Evolutionary conservation across 805 yeast species (phyloP).

Genomic region (Clavispora santaluciae): DNA sequence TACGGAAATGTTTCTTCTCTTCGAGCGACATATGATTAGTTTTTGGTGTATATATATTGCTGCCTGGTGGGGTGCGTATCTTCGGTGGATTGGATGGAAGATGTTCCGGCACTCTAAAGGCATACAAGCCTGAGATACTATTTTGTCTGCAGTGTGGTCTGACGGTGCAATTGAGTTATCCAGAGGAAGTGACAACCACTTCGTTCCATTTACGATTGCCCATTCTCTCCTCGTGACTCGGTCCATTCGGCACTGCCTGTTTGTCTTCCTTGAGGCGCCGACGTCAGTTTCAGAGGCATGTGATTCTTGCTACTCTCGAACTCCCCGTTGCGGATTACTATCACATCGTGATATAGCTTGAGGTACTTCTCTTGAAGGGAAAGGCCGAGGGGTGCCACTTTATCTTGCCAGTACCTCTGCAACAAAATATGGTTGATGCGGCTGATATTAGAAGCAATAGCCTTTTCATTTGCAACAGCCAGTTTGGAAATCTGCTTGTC

Average conservation of each 20-base stretch:
- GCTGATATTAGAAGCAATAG: slow-evolving; percentile 3
- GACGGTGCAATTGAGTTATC: no score
- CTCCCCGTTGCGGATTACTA: slow-evolving; percentile 7
- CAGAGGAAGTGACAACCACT: slow-evolving; percentile 8
- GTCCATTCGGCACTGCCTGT: slow-evolving; percentile 81
- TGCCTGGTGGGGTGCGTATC: slow-evolving; percentile 60
- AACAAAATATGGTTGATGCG: slow-evolving; percentile 9
- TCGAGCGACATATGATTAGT: slow-evolving; percentile 29
- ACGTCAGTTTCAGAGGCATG: not conserved
- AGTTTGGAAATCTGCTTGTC: slow-evolving; percentile 20
- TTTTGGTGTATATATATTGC: slow-evolving; percentile 39
- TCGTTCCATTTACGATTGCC: slow-evolving; percentile 1
- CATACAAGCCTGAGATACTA: no score
- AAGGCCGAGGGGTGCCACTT: slow-evolving; percentile 1
- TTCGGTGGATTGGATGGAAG: slow-evolving; percentile 78
- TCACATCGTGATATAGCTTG: slow-evolving; percentile 10
- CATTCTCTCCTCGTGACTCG: slow-evolving; percentile 61
- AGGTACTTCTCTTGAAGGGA: slow-evolving; percentile 3
- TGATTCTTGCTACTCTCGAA: not conserved
- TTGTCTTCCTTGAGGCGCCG: slow-evolving; percentile 49
- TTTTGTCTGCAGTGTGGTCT: no score
- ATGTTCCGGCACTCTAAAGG: slow-evolving; percentile 77
- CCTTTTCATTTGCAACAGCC: slow-evolving; percentile 8
- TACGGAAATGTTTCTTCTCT: slow-evolving; percentile 12
- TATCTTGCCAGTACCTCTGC: slow-evolving; percentile 5